These are phyloP conservation scores for Lachancea meyersii DNA, from an alignment of 805 yeast species.

Conservation along the genomic window DNA sequence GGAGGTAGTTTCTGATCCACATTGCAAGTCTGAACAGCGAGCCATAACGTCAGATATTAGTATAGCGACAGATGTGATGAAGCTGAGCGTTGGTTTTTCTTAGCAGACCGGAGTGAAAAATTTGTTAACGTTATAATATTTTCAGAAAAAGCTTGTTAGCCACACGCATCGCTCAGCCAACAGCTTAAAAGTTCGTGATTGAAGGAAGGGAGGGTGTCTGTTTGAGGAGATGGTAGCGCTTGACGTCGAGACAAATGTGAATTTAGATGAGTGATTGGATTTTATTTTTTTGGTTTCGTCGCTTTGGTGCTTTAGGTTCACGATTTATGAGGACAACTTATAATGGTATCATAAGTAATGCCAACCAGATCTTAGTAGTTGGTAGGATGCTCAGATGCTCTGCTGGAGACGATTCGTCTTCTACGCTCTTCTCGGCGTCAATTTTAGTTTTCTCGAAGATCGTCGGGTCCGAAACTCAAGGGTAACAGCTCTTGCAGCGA, in stretches of 20 bases:
- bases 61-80: not conserved
- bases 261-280: too few species aligned
- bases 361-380: too few species aligned
- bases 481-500: constrained; percentile 67
- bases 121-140: not conserved
- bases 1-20: constrained; percentile 77
- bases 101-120: not conserved
- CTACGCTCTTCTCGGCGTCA: not conserved
- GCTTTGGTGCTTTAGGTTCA: too few species aligned
- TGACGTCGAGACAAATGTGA: too few species aligned
- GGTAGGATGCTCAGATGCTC: not conserved
- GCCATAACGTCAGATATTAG: constrained; percentile 5
- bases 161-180: not conserved
- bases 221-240: too few species aligned
- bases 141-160: not conserved
- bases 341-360: too few species aligned
- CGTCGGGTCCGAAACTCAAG: constrained; percentile 75
- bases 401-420: not conserved
- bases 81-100: not conserved
- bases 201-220: too few species aligned
- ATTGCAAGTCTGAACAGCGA: constrained; percentile 71
- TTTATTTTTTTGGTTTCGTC: too few species aligned
- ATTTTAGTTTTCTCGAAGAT: not conserved
- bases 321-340: too few species aligned
- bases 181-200: too few species aligned